These are phyloP conservation scores for Diaporthe caulivora DNA, from an alignment of 2,329 filamentous ascomycete species.

Conservation along the genomic window DNA sequence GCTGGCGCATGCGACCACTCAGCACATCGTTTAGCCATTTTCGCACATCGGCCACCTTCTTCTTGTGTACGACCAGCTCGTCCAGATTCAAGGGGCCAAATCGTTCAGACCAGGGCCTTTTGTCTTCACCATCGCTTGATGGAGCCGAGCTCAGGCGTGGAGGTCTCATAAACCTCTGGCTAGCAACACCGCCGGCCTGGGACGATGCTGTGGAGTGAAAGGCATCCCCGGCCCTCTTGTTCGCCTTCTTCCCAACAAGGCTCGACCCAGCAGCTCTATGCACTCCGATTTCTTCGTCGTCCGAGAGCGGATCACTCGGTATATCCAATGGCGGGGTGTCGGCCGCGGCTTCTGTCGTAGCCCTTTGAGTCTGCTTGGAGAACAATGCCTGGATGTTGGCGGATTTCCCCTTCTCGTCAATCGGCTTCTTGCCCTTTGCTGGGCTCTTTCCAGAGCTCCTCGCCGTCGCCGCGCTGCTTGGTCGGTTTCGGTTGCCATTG, in stretches of 20 bases:
- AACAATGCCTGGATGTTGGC: slow-evolving; percentile 71
- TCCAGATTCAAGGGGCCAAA: slow-evolving; percentile 82
- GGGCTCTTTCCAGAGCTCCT: slow-evolving; percentile 61
- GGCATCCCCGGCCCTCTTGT: slow-evolving; percentile 62
- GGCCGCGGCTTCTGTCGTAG: slow-evolving; percentile 48
- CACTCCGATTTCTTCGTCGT: slow-evolving; percentile 69
- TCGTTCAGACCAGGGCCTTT: slow-evolving; percentile 87
- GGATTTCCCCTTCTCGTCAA: slow-evolving; percentile 63
- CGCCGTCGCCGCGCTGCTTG: slow-evolving; percentile 42
- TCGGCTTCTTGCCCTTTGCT: slow-evolving; percentile 55
- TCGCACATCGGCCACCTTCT: slow-evolving; percentile 88
- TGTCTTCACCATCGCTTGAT: slow-evolving; percentile 61
- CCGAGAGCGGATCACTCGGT: slow-evolving; percentile 69
- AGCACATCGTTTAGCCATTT: slow-evolving; percentile 85
- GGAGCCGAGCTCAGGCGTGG: slow-evolving; percentile 47
- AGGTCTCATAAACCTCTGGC: slow-evolving; percentile 66
- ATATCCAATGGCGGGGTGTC: slow-evolving; percentile 56
- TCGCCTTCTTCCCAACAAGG: slow-evolving; percentile 67
- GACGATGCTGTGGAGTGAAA: slow-evolving; percentile 44
- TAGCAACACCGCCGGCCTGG: slow-evolving; percentile 48
- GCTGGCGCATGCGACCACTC: slow-evolving; percentile 73
- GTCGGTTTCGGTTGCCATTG: slow-evolving; percentile 44
- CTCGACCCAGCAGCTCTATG: slow-evolving; percentile 64
- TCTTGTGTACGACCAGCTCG: slow-evolving; percentile 94
- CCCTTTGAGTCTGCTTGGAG: slow-evolving; percentile 69